Percentiles rank a stretch among this genome's conserved stretches.
Evolutionary conservation across 2,329 filamentous ascomycete species (phyloP).

Genomic region (Colletotrichum sp.): DNA sequence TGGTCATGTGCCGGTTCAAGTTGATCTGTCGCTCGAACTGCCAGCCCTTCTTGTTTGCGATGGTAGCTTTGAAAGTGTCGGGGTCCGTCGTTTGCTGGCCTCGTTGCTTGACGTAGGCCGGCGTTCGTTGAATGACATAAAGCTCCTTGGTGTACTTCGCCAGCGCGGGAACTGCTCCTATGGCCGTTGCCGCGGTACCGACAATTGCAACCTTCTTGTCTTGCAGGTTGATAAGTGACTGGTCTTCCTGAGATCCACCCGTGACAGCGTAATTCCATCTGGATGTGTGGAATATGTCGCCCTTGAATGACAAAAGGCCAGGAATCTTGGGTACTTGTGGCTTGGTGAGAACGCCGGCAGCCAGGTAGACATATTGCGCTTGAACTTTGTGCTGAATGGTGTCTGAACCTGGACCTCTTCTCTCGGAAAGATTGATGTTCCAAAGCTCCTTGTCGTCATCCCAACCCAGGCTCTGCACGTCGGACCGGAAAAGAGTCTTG

Average conservation of each 20-base stretch:
- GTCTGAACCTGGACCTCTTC: constrained; percentile 16
- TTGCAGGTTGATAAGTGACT: constrained; percentile 46
- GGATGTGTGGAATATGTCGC: constrained; percentile 48
- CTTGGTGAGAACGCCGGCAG: constrained; percentile 31
- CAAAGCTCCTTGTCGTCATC: constrained; percentile 37
- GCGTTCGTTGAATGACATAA: constrained; percentile 61
- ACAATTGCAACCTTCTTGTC: constrained; percentile 52
- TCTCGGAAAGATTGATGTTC: constrained; percentile 20
- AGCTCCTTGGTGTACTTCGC: constrained; percentile 52
- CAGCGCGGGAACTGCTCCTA: constrained; percentile 49
- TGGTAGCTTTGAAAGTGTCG: constrained; percentile 37
- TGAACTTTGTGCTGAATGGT: constrained; percentile 34
- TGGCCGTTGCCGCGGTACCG: constrained; percentile 53
- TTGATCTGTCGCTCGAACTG: constrained; percentile 46
- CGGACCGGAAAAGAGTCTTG: constrained; percentile 44
- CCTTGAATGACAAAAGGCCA: constrained; percentile 43
- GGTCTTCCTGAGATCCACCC: constrained; percentile 43
- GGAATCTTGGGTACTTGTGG: constrained; percentile 46
- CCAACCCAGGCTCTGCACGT: constrained; percentile 46
- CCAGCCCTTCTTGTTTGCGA: constrained; percentile 50
- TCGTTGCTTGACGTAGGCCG: constrained; percentile 42
- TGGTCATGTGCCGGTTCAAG: constrained; percentile 41
- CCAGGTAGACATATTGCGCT: constrained; percentile 38
- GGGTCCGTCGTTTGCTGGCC: constrained; percentile 44
- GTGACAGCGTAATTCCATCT: constrained; percentile 49